These are phyloP conservation scores for Pilasporangium apinafurcum DNA, from an alignment of 352 stramenopile species.

Conservation along the genomic window DNA sequence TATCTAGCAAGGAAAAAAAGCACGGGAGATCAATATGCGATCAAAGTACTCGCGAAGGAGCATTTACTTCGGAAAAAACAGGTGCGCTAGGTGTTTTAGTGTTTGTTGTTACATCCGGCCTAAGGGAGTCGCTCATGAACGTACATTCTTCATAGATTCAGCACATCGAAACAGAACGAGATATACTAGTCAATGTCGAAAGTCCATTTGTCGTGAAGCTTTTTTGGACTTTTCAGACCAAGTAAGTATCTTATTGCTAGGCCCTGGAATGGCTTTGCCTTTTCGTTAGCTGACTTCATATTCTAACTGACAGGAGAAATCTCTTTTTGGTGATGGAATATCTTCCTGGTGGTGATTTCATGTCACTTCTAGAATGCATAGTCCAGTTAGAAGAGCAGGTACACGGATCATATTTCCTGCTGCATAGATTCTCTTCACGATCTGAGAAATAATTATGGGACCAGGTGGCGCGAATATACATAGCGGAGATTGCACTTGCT, in stretches of 20 bases:
- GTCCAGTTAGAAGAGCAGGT: conserved; percentile 86
- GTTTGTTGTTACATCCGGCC: background rate
- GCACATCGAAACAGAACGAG: conserved; percentile 84
- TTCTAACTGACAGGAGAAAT: conserved; percentile 35
- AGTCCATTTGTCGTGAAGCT: conserved; percentile 90
- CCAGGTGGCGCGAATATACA: conserved; percentile 82
- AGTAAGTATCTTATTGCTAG: conserved; percentile 29
- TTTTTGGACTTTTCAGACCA: conserved; percentile 89
- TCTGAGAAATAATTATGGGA: background rate
- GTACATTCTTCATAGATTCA: conserved; percentile 45
- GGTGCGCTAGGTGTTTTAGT: conserved; percentile 15
- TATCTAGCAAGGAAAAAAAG: conserved; percentile 85
- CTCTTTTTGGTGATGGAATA: conserved; percentile 91
- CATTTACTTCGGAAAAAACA: conserved; percentile 88
- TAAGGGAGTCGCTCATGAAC: no score
- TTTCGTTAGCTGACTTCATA: background rate
- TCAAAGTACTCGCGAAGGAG: conserved; percentile 88
- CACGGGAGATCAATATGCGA: conserved; percentile 86
- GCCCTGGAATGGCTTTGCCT: no score
- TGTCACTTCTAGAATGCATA: conserved; percentile 85
- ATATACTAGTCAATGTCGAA: conserved; percentile 82
- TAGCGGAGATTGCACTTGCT: conserved; percentile 81
- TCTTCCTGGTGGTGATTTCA: conserved; percentile 85
- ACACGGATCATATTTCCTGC: background rate
- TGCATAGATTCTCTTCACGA: background rate